A percentile compares a stretch with the other conserved stretches of the same genome.
Evolutionary conservation across 345 rosid genomes (phyloP).

Genomic region (Lepidium sativum): DNA sequence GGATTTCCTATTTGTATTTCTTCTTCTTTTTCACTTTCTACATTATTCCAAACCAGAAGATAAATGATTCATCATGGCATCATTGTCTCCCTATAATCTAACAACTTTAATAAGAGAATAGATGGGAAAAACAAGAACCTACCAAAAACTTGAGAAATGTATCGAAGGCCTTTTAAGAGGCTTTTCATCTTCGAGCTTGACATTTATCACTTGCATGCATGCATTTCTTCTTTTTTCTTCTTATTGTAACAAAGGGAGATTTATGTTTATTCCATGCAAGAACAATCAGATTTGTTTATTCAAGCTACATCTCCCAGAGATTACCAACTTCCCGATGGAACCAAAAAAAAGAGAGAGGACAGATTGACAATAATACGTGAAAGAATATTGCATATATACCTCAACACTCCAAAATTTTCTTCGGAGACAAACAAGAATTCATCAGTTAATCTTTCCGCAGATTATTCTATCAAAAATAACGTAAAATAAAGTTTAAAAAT

Average conservation of each 20-base stretch:
- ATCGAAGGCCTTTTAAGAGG: slow-evolving; percentile 64
- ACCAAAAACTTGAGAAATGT: slow-evolving; percentile 81
- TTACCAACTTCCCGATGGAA: neutral
- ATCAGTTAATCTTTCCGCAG: neutral
- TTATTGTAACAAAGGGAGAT: neutral
- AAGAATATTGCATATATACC: too few relatives aligned
- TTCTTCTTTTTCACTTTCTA: slow-evolving; percentile 64
- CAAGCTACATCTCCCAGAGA: neutral
- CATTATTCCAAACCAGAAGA: neutral
- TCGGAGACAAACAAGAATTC: neutral
- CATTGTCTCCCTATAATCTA: too few relatives aligned
- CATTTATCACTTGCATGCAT: slow-evolving; percentile 19
- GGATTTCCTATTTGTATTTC: slow-evolving; percentile 82
- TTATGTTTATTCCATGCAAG: neutral
- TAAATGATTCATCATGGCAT: neutral
- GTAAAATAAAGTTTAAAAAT: neutral
- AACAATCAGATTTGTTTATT: neutral
- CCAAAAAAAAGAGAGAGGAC: too few relatives aligned
- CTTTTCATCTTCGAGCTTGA: slow-evolving; percentile 73
- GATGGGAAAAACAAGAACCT: neutral
- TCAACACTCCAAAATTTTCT: neutral
- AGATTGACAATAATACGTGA: too few relatives aligned
- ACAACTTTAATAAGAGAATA: neutral
- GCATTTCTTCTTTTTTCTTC: neutral
- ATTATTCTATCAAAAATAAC: neutral